These are phyloP conservation scores for Vitis hybrid DNA, from an alignment of 177 flowering plant genomes.

Conservation along the genomic window DNA sequence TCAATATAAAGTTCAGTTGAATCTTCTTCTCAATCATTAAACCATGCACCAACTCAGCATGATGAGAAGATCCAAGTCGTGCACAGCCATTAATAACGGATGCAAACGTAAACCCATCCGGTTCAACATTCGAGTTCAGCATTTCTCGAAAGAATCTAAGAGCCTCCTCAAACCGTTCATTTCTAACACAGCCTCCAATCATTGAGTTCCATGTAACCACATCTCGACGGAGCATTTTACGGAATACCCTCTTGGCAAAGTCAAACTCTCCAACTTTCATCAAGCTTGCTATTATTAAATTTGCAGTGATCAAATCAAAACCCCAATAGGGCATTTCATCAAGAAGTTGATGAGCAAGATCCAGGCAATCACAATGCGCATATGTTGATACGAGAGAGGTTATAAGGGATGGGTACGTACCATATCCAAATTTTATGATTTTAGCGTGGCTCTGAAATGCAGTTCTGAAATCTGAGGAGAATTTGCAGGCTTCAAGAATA, in stretches of 20 bases:
- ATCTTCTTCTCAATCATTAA: conserved; percentile 41
- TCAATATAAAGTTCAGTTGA: conserved; percentile 48
- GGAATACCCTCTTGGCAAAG: conserved; percentile 47
- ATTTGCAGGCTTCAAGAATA: conserved; percentile 23
- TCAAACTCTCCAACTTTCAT: conserved; percentile 45
- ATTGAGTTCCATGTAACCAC: conserved; percentile 56
- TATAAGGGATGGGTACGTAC: conserved; percentile 30
- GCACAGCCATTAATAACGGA: conserved; percentile 54
- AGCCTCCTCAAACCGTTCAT: conserved; percentile 44
- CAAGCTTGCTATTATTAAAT: conserved; percentile 37
- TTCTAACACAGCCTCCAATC: conserved; percentile 50
- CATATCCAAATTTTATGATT: conserved; percentile 51
- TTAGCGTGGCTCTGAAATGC: conserved; percentile 28
- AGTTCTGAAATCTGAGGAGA: conserved; percentile 9
- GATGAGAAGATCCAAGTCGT: conserved; percentile 38
- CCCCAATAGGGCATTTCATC: conserved; percentile 23
- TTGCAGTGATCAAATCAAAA: conserved; percentile 31
- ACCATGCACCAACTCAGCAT: conserved; percentile 52
- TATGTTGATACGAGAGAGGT: conserved; percentile 42
- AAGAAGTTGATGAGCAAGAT: conserved; percentile 31
- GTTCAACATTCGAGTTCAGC: conserved; percentile 44
- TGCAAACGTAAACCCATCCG: conserved; percentile 72
- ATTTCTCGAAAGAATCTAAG: conserved; percentile 41
- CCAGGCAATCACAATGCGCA: conserved; percentile 16
- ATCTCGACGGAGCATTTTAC: conserved; percentile 30